These are phyloP conservation scores for Chiua virens DNA, from an alignment of 768 basidiomycete genomes.

Conservation along the genomic window DNA sequence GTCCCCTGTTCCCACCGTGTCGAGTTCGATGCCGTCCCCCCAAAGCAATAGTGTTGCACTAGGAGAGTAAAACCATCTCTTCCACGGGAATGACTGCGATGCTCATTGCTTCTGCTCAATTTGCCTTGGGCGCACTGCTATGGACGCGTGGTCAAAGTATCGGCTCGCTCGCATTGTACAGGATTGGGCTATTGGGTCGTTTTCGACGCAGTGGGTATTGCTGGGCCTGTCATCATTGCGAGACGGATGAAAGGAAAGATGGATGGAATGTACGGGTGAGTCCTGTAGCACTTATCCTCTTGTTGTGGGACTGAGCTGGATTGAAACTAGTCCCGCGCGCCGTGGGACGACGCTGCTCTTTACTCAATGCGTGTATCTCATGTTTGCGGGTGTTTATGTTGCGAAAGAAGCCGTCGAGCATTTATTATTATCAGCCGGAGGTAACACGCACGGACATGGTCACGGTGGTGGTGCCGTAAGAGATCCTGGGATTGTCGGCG, in stretches of 20 bases:
- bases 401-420: slow-evolving; percentile 98
- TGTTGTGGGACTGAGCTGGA: neutral
- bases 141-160: slow-evolving; percentile 91
- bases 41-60: neutral
- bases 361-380: slow-evolving; percentile 88
- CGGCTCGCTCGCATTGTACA: slow-evolving; percentile 83
- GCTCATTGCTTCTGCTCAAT: slow-evolving; percentile 42
- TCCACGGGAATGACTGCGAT: slow-evolving; percentile 23
- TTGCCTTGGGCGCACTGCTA: slow-evolving; percentile 66
- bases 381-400: slow-evolving; percentile 93
- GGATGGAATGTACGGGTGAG: slow-evolving; percentile 62
- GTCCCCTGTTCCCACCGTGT: slow-evolving; percentile 17
- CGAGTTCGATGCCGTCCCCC: slow-evolving; percentile 9
- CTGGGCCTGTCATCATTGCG: slow-evolving; percentile 37
- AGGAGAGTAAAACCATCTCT: slow-evolving; percentile 13
- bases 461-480: slow-evolving; percentile 60
- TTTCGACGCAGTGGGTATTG: slow-evolving; percentile 86
- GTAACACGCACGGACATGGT: slow-evolving; percentile 61
- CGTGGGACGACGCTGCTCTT: slow-evolving; percentile 75
- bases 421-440: slow-evolving; percentile 77
- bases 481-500: slow-evolving; percentile 21
- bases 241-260: slow-evolving; percentile 36
- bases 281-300: slow-evolving; percentile 27
- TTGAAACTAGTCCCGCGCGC: slow-evolving; percentile 54
- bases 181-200: slow-evolving; percentile 96